Base-by-base conservation (phyloP, 805 yeast species). In the Hanseniaspora taiwanica region DNA sequence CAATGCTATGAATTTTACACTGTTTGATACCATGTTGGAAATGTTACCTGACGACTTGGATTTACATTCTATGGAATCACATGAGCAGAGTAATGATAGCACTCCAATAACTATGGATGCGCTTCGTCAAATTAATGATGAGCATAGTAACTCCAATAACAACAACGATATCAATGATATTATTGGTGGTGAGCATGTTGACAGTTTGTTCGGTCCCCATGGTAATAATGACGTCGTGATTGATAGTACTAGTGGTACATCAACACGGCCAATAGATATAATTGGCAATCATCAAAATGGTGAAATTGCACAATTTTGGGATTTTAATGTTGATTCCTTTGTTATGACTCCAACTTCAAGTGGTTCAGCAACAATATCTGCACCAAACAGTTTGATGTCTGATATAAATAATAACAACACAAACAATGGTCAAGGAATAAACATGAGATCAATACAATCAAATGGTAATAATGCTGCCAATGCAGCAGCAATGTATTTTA, bases 231-330 rank as follows among this genome's bases (percentile, higher is more conserved):
- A n/a, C n/a, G n/a, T n/a, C n/a, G n/a, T n/a, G n/a, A n/a, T n/a
- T n/a, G n/a, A n/a, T n/a, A n/a, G n/a, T n/a, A n/a, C n/a, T n/a
- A n/a, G n/a, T n/a, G n/a, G n/a, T n/a, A n/a, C n/a, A n/a, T n/a
- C n/a, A n/a, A 35, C 48, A 6, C 46, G 47, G 27, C 61, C 62
- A 0, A 49, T 56, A 5, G 56, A 57, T 39, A 53, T 57, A 35
- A 45, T 44, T 6, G 44, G 37, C 1, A 52, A 59, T 42, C 51
- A 49, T 31, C 60, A 56, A 24, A 59, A 58, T 41, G 64, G 65
- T 49, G 67, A 62, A 42, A 60, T 60, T 39, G 63, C 63, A 12
- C 63, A 58, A 42, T 47, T 58, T 14, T 64, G 67, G 67, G 60
- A 60, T 42, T 59, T 62, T 38, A 60, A 60, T 39, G 54, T 61